Conservation (phyloP, 2,329 filamentous ascomycete genomes). For the Fusarium globosum region DNA sequence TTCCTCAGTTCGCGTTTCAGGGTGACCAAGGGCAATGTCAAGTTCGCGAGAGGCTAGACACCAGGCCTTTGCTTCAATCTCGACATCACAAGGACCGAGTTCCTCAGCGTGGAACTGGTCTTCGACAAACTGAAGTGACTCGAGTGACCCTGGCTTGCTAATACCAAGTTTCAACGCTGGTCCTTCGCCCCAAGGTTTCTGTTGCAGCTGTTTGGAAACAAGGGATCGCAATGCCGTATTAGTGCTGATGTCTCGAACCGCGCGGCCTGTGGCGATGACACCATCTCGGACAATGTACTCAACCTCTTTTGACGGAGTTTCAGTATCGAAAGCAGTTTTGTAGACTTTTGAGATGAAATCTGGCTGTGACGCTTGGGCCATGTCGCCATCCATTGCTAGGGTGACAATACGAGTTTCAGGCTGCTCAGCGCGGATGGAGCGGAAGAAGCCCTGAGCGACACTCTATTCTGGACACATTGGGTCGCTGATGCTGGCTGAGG, state of each 20-base stretch:
- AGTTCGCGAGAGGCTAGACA: neutral
- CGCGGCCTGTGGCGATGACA: neutral
- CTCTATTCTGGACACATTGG: neutral
- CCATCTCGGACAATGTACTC: neutral
- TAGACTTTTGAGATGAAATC: neutral
- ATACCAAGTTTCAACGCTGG: neutral
- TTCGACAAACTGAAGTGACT: neutral
- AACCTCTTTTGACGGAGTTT: neutral
- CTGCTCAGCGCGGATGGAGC: neutral
- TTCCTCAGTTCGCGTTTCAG: fast-evolving
- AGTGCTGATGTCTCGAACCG: neutral
- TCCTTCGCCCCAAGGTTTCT: neutral
- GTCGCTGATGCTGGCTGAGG: fast-evolving
- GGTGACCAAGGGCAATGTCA: neutral
- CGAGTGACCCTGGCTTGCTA: neutral
- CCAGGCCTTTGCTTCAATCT: neutral
- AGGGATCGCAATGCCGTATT: neutral
- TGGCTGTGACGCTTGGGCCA: fast-evolving
- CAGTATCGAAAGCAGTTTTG: neutral
- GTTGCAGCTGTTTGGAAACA: neutral
- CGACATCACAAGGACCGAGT: neutral
- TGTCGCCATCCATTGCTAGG: neutral
- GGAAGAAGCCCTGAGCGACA: slow-evolving; percentile 1
- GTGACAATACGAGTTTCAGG: neutral
- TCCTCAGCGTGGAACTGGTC: fast-evolving